Conservation (phyloP, 2,329 filamentous ascomycete genomes). For the Stemphylium vesicarium region DNA sequence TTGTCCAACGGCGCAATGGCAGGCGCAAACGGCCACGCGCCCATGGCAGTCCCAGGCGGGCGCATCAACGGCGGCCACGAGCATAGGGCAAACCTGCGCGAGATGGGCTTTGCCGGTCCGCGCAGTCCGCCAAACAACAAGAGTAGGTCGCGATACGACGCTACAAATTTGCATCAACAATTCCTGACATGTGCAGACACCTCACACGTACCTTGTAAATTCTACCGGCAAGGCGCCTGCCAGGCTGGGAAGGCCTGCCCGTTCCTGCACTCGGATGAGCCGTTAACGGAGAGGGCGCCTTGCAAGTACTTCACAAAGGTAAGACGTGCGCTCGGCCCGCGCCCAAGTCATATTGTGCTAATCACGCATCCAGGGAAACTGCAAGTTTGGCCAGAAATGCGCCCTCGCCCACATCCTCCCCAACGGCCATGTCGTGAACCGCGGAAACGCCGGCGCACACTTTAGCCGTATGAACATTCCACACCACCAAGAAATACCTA, state of each 20-base stretch:
- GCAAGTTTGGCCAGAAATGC: conserved; percentile 98
- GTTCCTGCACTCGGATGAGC: conserved; percentile 91
- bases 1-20: conserved; percentile 42
- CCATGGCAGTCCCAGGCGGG: conserved; percentile 47
- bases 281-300: conserved; percentile 79
- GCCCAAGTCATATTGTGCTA: background rate
- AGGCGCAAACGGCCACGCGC: conserved; percentile 43
- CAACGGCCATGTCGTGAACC: conserved; percentile 89
- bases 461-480: conserved; percentile 72
- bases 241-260: conserved; percentile 96
- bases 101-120: conserved; percentile 49
- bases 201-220: conserved; percentile 98
- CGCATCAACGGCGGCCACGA: conserved; percentile 41
- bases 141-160: conserved; percentile 44
- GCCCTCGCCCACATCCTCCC: conserved; percentile 94
- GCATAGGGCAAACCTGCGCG: conserved; percentile 42
- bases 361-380: conserved; percentile 75
- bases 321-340: conserved; percentile 20
- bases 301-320: conserved; percentile 99
- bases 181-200: conserved; percentile 68
- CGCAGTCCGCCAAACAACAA: conserved; percentile 59
- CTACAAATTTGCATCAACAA: background rate
- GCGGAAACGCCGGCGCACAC: conserved; percentile 61
- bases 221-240: conserved; percentile 95
- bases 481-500: conserved; percentile 70